Conservation (phyloP, 2,329 filamentous ascomycete genomes). For the Byssochlamys sp. region DNA sequence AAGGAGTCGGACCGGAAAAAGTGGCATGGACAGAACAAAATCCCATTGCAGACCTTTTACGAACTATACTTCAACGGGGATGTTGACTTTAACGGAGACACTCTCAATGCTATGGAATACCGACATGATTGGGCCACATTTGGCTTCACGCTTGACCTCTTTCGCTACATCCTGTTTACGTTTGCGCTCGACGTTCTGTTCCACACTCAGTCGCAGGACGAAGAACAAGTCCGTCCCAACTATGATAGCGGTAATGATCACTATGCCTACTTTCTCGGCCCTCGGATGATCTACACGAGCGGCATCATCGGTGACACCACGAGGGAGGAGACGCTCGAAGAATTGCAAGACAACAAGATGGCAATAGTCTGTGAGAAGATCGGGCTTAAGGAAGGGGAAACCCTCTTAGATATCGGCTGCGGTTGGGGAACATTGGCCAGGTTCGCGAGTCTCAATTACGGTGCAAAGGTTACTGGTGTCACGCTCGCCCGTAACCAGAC, state of each 20-base stretch:
- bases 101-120: constrained; percentile 80
- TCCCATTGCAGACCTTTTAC: constrained; percentile 69
- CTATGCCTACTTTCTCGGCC: constrained; percentile 96
- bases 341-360: constrained; percentile 96
- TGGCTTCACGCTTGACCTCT: constrained; percentile 73
- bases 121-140: constrained; percentile 96
- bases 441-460: constrained; percentile 86
- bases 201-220: constrained; percentile 87
- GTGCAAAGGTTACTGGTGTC: constrained; percentile 73
- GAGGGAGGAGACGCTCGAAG: constrained; percentile 80
- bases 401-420: constrained; percentile 86
- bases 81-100: constrained; percentile 90
- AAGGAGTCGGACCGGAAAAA: constrained; percentile 36
- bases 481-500: constrained; percentile 95
- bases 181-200: constrained; percentile 85
- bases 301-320: constrained; percentile 83
- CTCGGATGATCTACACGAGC: constrained; percentile 97
- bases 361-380: constrained; percentile 95
- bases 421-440: constrained; percentile 95
- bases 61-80: constrained; percentile 96
- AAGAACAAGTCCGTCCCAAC: constrained; percentile 94
- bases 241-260: constrained; percentile 98
- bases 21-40: constrained; percentile 42
- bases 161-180: constrained; percentile 77
- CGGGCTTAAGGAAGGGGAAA: constrained; percentile 67